Evolutionary conservation across 768 basidiomycete species (phyloP).

Genomic region (Asterophora parasitica): DNA sequence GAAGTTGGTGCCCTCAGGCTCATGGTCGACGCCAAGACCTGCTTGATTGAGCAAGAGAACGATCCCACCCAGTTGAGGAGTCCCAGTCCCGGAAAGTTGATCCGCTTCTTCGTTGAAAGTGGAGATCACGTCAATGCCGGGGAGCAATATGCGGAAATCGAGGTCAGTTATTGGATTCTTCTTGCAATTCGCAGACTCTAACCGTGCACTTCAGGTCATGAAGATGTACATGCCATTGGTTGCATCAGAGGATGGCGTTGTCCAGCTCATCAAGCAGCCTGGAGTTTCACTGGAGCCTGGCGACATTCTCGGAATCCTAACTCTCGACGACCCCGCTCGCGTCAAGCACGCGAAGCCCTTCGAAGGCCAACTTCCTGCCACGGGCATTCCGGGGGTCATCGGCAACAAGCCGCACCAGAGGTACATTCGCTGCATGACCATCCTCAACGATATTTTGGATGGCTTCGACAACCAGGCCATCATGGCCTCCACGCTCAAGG

Average conservation of each 20-base stretch:
- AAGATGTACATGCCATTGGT: constrained; percentile 99
- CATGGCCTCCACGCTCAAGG: constrained; percentile 83
- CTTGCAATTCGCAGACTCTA: neutral
- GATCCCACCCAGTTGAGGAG: constrained; percentile 96
- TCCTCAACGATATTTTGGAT: constrained; percentile 87
- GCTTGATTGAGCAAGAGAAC: constrained; percentile 98
- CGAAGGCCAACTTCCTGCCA: constrained; percentile 84
- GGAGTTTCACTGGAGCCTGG: constrained; percentile 96
- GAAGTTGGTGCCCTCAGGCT: constrained; percentile 91
- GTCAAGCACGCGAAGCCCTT: constrained; percentile 99
- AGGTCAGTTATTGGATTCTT: constrained; percentile 46
- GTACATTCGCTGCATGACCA: constrained; percentile 64
- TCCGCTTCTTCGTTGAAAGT: constrained; percentile 92
- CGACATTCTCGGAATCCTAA: constrained; percentile 94
- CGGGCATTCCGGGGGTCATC: constrained; percentile 81
- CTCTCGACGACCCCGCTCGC: constrained; percentile 91
- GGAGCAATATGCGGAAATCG: constrained; percentile 97
- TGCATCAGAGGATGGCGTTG: constrained; percentile 88
- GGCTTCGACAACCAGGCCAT: constrained; percentile 96
- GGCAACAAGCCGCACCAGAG: constrained; percentile 91
- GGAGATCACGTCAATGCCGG: constrained; percentile 97
- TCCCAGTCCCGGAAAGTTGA: constrained; percentile 94
- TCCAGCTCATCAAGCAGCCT: constrained; percentile 96
- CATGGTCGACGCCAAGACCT: constrained; percentile 97
- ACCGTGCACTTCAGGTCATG: constrained; percentile 60